Base-by-base conservation (phyloP, 106 monocot genomes). In the Acanthochlamys bracteata region DNA sequence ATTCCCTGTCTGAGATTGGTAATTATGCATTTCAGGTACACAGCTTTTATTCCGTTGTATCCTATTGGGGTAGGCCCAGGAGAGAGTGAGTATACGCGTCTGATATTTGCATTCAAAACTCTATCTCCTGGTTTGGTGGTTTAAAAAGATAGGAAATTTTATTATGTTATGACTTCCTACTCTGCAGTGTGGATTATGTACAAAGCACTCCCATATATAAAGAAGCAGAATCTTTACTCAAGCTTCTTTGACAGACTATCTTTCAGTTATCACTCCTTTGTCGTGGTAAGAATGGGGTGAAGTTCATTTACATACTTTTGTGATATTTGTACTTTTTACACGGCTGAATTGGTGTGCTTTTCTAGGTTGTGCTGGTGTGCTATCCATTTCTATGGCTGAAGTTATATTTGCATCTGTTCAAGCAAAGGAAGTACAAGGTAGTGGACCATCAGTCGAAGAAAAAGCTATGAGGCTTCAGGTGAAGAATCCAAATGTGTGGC, bases 1-100 rank as follows among this genome's bases (percentile, higher is more conserved):
- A n/a, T n/a, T n/a, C n/a, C n/a, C n/a, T n/a, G n/a, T n/a, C n/a
- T n/a, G n/a, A n/a, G n/a, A n/a, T n/a, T n/a, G n/a, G n/a, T n/a
- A n/a, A n/a, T n/a, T n/a, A n/a, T n/a, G n/a, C n/a, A n/a, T n/a
- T n/a, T n/a, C n/a, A 93, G 93, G 79, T 93, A 93, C 61, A 89
- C 93, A 49, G 89, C 89, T 33, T 93, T 93, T 74, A 85, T 93
- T 45, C 17, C 81, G 59, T 67, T 93, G 71, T 93, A 93, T 66
- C 93, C 93, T 27, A 74, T 83, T 76, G 93, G 93, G 24, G 68
- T 93, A 25, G 78, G 53, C 68, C 86, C 89, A 7, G 89, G 93
- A 75, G 93, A 89, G 79, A 93, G 93, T 89, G 69, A 93, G 89
- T 24, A n/a, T n/a, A n/a, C n/a, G n/a, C n/a, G n/a, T n/a, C n/a